Base-by-base conservation (phyloP, 257 asterid species). In the Ehretia macrophylla region DNA sequence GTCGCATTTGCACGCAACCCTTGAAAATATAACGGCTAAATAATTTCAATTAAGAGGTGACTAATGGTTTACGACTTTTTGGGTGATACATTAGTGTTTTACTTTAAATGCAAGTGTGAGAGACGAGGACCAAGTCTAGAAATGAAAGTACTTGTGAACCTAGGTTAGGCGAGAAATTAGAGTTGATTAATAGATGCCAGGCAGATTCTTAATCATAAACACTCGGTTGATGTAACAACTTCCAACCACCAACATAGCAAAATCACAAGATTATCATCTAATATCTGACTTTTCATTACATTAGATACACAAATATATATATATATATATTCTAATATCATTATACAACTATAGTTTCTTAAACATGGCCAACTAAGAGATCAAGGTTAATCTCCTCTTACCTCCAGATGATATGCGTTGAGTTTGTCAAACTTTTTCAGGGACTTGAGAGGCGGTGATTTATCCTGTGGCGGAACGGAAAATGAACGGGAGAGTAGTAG, bases 401-500 rank as follows among this genome's bases (percentile, higher is more conserved):
- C 67, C 10, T 42, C 12, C n/a, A 51, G 3, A 19, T 56, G 32
- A 54, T 48, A 35, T 71, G 55, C 59, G 52, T 49, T 59, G 3
- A 53, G 77, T 68, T 50, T 59, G 59, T 68, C 62, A 55, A 68
- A 63, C 52, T 37, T 23, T 37, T 50, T 58, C 55, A 49, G 67
- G 67, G 75, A 81, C n/a, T n/a, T n/a, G n/a, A n/a, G n/a, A n/a
- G n/a, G n/a, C n/a, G n/a, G n/a, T n/a, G n/a, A n/a, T n/a, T n/a
- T n/a, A n/a, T n/a, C n/a, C n/a, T n/a, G n/a, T n/a, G n/a, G n/a
- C n/a, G n/a, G n/a, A n/a, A n/a, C n/a, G n/a, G n/a, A n/a, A n/a
- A n/a, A 89, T 84, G 97, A 84, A 79, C 65, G 88, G 66, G 56
- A 85, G 96, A 83, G 77, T 54, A 9, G 63, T 87, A 44, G 72